phyloP scores from a whole-genome alignment of 1,139 yeast species.

The Protomyces inundatus region DNA sequence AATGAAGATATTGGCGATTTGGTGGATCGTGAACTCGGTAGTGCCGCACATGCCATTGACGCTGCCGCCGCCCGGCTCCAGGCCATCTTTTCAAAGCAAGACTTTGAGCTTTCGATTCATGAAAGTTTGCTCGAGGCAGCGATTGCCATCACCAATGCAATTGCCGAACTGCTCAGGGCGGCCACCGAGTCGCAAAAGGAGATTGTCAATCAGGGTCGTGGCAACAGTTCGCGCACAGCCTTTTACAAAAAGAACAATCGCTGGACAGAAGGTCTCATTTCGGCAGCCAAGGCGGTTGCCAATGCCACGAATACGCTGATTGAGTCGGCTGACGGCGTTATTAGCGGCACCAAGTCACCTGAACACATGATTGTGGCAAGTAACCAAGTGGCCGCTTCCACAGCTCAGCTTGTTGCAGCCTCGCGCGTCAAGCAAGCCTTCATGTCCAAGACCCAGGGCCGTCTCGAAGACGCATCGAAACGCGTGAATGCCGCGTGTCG shows the following conservation, averaged over 20 bases:
- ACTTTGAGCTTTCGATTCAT: slow-evolving; percentile 65
- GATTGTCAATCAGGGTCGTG: slow-evolving; percentile 68
- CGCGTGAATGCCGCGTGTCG: slow-evolving; percentile 72
- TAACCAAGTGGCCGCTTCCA: slow-evolving; percentile 86
- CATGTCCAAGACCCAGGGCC: slow-evolving; percentile 71
- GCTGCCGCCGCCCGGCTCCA: slow-evolving; percentile 60
- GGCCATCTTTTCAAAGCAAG: slow-evolving; percentile 48
- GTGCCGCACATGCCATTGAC: slow-evolving; percentile 65
- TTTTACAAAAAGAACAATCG: slow-evolving; percentile 83
- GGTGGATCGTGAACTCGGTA: slow-evolving; percentile 66
- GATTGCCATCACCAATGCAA: slow-evolving; percentile 73
- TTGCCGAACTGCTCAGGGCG: slow-evolving; percentile 63
- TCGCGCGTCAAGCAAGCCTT: slow-evolving; percentile 80
- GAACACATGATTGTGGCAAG: slow-evolving; percentile 88
- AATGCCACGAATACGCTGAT: slow-evolving; percentile 74
- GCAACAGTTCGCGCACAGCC: slow-evolving; percentile 61
- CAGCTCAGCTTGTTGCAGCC: slow-evolving; percentile 89
- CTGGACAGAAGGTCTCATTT: slow-evolving; percentile 91
- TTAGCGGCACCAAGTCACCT: slow-evolving; percentile 57
- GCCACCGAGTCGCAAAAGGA: slow-evolving; percentile 81
- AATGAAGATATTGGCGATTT: slow-evolving; percentile 59
- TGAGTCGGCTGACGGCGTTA: slow-evolving; percentile 79
- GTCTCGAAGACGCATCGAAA: slow-evolving; percentile 63
- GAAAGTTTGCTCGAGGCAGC: slow-evolving; percentile 76
- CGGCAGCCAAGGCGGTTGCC: slow-evolving; percentile 88